Evolutionary conservation across 768 basidiomycete genomes (phyloP).

Genomic region (Clavulina sp.): DNA sequence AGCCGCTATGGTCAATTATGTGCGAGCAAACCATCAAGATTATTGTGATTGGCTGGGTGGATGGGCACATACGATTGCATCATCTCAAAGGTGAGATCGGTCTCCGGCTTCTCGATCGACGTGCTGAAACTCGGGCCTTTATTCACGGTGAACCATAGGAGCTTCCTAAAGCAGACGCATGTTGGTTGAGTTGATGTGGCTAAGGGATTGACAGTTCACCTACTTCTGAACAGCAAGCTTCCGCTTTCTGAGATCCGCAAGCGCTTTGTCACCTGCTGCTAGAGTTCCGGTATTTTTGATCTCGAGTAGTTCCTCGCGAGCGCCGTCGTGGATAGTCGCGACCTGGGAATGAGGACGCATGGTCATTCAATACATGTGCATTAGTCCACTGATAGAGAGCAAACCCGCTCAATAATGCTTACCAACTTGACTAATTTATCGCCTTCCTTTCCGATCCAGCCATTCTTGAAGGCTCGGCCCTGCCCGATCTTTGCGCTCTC

Average conservation of each 20-base stretch:
- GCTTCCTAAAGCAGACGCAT: conserved; percentile 46
- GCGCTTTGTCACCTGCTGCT: conserved; percentile 55
- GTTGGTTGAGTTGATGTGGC: not conserved
- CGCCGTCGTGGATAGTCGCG: conserved; percentile 48
- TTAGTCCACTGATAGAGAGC: not conserved
- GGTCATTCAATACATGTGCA: not conserved
- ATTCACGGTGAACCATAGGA: conserved; percentile 79
- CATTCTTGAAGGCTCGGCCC: conserved; percentile 88
- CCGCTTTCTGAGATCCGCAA: conserved; percentile 80
- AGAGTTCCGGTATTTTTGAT: conserved; percentile 58
- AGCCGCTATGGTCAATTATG: conserved; percentile 37
- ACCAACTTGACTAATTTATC: conserved; percentile 75
- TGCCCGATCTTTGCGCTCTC: conserved; percentile 89
- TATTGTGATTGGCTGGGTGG: not conserved
- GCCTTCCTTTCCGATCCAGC: conserved; percentile 89
- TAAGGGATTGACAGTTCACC: conserved; percentile 5
- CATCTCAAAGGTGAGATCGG: conserved; percentile 93
- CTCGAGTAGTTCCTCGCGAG: conserved; percentile 55
- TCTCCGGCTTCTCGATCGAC: conserved; percentile 82
- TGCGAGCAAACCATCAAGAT: not conserved
- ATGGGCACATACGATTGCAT: conserved; percentile 45
- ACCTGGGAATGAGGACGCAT: conserved; percentile 26
- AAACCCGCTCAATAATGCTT: conserved; percentile 19
- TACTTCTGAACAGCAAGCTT: conserved; percentile 78
- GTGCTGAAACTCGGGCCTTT: conserved; percentile 83